These are phyloP conservation scores for Pezicula carpinea DNA, from an alignment of 2,329 filamentous ascomycete species.

Conservation along the genomic window DNA sequence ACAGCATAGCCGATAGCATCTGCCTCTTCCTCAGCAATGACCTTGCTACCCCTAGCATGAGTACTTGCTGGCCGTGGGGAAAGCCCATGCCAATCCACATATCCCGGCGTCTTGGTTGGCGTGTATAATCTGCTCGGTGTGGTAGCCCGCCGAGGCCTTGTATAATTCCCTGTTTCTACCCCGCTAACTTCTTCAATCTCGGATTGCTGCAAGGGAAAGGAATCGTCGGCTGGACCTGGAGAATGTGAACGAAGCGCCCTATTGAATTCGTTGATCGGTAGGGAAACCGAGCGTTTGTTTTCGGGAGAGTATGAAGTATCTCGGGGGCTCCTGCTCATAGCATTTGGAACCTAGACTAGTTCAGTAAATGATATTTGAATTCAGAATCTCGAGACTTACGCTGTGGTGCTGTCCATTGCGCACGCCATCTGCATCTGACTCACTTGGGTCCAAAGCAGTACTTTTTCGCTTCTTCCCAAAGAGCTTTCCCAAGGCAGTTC, in stretches of 20 bases:
- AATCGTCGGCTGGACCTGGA: constrained; percentile 45
- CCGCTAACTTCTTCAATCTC: constrained; percentile 44
- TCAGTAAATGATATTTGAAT: constrained; percentile 9
- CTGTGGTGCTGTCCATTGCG: constrained; percentile 39
- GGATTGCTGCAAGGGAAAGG: constrained; percentile 38
- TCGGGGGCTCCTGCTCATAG: constrained; percentile 29
- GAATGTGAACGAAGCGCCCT: constrained; percentile 58
- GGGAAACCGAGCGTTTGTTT: constrained; percentile 52
- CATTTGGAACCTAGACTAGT: constrained; percentile 33
- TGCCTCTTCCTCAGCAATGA: constrained; percentile 21
- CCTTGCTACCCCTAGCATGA: constrained; percentile 44
- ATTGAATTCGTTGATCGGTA: constrained; percentile 57
- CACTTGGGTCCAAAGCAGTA: constrained; percentile 7
- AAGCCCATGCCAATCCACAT: constrained; percentile 46
- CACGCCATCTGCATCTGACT: constrained; percentile 6
- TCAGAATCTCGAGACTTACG: constrained; percentile 35
- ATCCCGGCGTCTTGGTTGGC: constrained; percentile 34
- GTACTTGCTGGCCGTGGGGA: constrained; percentile 58
- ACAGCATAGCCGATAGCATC: constrained; percentile 53
- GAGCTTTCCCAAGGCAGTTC: constrained; percentile 49
- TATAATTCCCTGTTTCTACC: constrained; percentile 35
- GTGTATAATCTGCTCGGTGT: constrained; percentile 36
- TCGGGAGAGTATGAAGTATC: constrained; percentile 32
- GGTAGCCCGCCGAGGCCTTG: constrained; percentile 37
- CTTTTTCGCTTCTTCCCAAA: constrained; percentile 54